Conservation (phyloP, 805 yeast genomes). For the Pichia pseudocactophila region DNA sequence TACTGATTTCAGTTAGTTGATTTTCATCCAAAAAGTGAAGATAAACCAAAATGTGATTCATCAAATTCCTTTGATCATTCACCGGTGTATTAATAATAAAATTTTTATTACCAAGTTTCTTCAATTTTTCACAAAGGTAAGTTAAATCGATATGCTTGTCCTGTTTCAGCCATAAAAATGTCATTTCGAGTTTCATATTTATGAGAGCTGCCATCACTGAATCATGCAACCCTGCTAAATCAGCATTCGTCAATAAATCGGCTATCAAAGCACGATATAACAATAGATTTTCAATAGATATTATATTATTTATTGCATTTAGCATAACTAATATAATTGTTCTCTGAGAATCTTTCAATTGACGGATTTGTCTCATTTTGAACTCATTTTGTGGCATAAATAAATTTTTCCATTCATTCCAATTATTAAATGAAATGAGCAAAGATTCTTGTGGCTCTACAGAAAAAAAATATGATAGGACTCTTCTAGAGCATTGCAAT, state of each 20-base stretch:
- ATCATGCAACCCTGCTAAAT: too few species aligned
- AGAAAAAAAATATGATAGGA: background rate
- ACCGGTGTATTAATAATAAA: conserved; percentile 29
- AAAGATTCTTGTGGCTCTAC: background rate
- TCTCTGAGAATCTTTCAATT: conserved; percentile 1
- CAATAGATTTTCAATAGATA: background rate
- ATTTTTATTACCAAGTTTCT: conserved; percentile 18
- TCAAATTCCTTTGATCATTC: conserved; percentile 27
- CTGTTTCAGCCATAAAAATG: conserved; percentile 6
- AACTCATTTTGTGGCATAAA: background rate
- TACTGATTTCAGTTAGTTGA: conserved; percentile 26
- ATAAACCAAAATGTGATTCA: conserved; percentile 31
- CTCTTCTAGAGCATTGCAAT: background rate
- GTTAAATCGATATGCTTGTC: background rate
- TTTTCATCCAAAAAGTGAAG: conserved; percentile 17
- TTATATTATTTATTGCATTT: background rate
- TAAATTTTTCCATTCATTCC: conserved; percentile 1
- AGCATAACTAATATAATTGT: background rate
- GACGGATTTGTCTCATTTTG: background rate
- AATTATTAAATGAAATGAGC: background rate
- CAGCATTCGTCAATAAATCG: too few species aligned
- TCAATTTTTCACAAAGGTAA: conserved; percentile 3
- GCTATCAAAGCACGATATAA: background rate
- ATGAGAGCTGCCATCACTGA: conserved; percentile 1
- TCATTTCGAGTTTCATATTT: background rate